Conservation (phyloP, 2,329 filamentous ascomycete genomes). For the Arthrinium phaeospermum region DNA sequence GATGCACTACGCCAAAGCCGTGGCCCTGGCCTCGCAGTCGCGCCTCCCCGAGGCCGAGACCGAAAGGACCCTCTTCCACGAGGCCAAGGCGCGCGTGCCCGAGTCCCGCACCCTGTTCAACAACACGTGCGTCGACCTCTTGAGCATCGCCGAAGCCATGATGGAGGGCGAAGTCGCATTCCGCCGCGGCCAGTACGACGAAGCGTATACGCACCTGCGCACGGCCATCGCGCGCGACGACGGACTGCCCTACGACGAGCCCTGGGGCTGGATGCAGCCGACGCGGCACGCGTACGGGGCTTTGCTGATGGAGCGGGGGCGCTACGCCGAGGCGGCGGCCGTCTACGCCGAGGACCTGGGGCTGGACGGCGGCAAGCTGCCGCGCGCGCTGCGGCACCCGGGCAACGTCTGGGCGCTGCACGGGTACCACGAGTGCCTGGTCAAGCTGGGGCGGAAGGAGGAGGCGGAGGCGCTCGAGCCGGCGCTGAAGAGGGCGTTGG, state of each 20-base stretch:
- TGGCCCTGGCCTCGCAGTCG: slow-evolving; percentile 67
- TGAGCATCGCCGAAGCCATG: slow-evolving; percentile 70
- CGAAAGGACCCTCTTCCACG: slow-evolving; percentile 56
- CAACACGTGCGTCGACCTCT: slow-evolving; percentile 67
- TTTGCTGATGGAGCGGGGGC: slow-evolving; percentile 69
- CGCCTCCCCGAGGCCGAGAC: slow-evolving; percentile 59
- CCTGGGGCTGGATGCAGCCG: slow-evolving; percentile 83
- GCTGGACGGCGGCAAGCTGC: slow-evolving; percentile 59
- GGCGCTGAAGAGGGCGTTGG: slow-evolving; percentile 33
- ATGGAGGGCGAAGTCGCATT: slow-evolving; percentile 78
- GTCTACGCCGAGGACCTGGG: slow-evolving; percentile 69
- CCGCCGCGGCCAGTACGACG: slow-evolving; percentile 61
- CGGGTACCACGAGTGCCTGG: slow-evolving; percentile 73
- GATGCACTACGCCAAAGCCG: slow-evolving; percentile 69
- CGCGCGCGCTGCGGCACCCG: slow-evolving; percentile 69
- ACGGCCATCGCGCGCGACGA: slow-evolving; percentile 66
- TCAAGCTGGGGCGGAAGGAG: slow-evolving; percentile 53
- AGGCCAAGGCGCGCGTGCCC: slow-evolving; percentile 59
- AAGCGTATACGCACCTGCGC: slow-evolving; percentile 65
- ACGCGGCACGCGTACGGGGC: slow-evolving; percentile 74
- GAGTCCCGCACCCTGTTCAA: slow-evolving; percentile 70
- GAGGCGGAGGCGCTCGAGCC: slow-evolving; percentile 43
- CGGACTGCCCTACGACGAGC: slow-evolving; percentile 71
- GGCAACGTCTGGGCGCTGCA: slow-evolving; percentile 80
- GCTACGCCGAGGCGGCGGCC: slow-evolving; percentile 58